A percentile compares a stretch with the other conserved stretches of the same genome.
Evolutionary conservation across 2,329 filamentous ascomycete species (phyloP).

Genomic region (Arthrobotrys musiformis): DNA sequence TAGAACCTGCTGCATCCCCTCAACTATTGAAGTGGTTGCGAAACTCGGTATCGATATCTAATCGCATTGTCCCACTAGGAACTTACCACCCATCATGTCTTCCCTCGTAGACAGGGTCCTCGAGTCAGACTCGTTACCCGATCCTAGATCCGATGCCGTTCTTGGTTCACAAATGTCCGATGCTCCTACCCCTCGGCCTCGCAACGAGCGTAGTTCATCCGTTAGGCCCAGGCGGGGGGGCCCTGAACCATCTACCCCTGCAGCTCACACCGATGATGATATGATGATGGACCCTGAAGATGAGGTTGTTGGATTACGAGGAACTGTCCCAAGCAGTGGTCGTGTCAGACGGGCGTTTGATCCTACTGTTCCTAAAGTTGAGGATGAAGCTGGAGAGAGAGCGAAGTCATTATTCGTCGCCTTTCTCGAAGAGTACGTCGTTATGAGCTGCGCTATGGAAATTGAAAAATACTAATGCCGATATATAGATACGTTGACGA

Average conservation of each 20-base stretch:
- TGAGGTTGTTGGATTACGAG: constrained; percentile 66
- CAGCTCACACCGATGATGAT: constrained; percentile 66
- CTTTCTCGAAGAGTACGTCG: constrained; percentile 78
- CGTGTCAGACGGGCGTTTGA: constrained; percentile 62
- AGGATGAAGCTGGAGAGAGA: constrained; percentile 79
- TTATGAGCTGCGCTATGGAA: not conserved
- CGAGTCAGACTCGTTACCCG: constrained; percentile 62
- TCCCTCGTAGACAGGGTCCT: constrained; percentile 67
- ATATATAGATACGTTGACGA: constrained; percentile 73
- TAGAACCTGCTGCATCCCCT: constrained; percentile 15
- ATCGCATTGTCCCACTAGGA: constrained; percentile 14
- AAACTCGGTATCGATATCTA: constrained; percentile 14
- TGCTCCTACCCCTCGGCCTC: constrained; percentile 61
- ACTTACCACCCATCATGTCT: constrained; percentile 64
- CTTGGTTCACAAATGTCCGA: constrained; percentile 61
- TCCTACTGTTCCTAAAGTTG: constrained; percentile 74
- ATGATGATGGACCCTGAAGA: constrained; percentile 67
- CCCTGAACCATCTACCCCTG: constrained; percentile 63
- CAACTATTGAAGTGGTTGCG: not conserved
- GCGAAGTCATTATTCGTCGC: constrained; percentile 80
- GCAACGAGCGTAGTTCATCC: constrained; percentile 60
- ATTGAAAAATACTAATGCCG: not conserved
- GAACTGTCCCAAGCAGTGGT: constrained; percentile 60
- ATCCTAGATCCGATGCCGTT: constrained; percentile 60
- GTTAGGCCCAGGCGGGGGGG: constrained; percentile 59